phyloP scores from a whole-genome alignment of 2,329 filamentous ascomycete genomes.

The Talaromyces sp. region DNA sequence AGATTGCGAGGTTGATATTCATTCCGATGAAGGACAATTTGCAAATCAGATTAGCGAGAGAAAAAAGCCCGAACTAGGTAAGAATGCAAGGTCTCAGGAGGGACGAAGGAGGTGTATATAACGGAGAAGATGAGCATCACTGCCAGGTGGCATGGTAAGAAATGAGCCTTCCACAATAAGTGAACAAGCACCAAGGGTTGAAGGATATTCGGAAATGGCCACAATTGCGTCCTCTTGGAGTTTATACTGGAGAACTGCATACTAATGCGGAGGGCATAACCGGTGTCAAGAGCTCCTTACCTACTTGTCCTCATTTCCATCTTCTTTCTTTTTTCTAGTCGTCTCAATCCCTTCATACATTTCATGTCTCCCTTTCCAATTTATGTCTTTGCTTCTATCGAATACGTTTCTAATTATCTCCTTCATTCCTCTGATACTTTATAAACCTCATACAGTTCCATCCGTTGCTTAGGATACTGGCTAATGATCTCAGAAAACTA shows the following conservation, averaged over 20 bases:
- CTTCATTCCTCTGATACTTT: no score
- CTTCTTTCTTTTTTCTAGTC: no score
- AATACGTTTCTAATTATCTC: no score
- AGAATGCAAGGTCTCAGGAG: slow-evolving; percentile 52
- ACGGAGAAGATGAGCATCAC: slow-evolving; percentile 62
- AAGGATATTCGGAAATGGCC: background rate
- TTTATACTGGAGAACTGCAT: background rate
- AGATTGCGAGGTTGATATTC: slow-evolving; percentile 63
- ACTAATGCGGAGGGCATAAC: slow-evolving; percentile 56
- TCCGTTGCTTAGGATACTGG: no score
- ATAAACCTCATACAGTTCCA: no score
- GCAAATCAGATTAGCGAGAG: slow-evolving; percentile 59
- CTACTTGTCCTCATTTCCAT: no score
- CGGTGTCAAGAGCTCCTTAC: slow-evolving; percentile 65
- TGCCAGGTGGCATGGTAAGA: slow-evolving; percentile 65
- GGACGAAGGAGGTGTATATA: slow-evolving; percentile 58
- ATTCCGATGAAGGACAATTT: slow-evolving; percentile 62
- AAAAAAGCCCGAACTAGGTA: slow-evolving; percentile 59
- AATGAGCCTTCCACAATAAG: slow-evolving; percentile 69
- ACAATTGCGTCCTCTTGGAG: background rate
- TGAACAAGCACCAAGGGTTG: slow-evolving; percentile 57
- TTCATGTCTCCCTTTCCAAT: no score
- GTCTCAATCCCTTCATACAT: no score
- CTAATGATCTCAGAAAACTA: no score
- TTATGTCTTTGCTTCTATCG: no score